Percentiles rank a stretch among this genome's conserved stretches.
phyloP scores from a whole-genome alignment of 2,329 filamentous ascomycete species.

The Coniochaeta sp. region DNA sequence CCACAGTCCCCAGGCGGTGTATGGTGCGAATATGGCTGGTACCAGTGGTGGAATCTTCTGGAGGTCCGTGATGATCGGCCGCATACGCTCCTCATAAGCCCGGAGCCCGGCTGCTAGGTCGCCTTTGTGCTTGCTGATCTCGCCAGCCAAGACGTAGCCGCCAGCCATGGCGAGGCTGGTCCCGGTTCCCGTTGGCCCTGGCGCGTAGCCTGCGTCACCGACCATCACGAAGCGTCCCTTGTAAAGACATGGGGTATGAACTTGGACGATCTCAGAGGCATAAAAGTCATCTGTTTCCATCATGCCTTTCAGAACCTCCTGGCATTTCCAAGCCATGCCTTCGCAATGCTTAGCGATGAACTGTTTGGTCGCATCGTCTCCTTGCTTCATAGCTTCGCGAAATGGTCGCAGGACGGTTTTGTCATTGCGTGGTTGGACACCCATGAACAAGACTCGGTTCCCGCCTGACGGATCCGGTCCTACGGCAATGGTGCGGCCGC shows the following conservation, averaged over 20 bases:
- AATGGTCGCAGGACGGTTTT: slow-evolving; percentile 22
- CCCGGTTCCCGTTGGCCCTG: slow-evolving; percentile 32
- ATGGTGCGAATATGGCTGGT: slow-evolving; percentile 29
- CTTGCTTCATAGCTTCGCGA: slow-evolving; percentile 28
- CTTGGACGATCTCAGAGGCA: slow-evolving; percentile 25
- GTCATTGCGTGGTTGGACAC: slow-evolving; percentile 20
- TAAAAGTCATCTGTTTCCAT: slow-evolving; percentile 28
- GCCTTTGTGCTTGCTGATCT: slow-evolving; percentile 20
- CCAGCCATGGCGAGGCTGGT: slow-evolving; percentile 29
- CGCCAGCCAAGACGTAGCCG: slow-evolving; percentile 39
- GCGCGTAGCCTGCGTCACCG: slow-evolving; percentile 34
- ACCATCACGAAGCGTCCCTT: slow-evolving; percentile 27
- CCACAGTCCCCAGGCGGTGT: slow-evolving; percentile 35
- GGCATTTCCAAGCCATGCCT: slow-evolving; percentile 32
- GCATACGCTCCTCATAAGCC: slow-evolving; percentile 27
- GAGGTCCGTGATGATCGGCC: slow-evolving; percentile 24
- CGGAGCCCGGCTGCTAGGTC: slow-evolving; percentile 23
- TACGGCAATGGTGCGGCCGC: slow-evolving; percentile 27
- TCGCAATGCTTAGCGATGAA: slow-evolving; percentile 19
- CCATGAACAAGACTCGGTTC: slow-evolving; percentile 26
- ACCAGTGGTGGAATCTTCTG: slow-evolving; percentile 23
- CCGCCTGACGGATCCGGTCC: slow-evolving; percentile 22
- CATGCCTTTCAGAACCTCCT: slow-evolving; percentile 28
- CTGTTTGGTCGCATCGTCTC: slow-evolving; percentile 23
- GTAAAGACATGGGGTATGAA: slow-evolving; percentile 29